These are phyloP conservation scores for Blastocystis sp. DNA, from an alignment of 352 stramenopile species.

Conservation along the genomic window DNA sequence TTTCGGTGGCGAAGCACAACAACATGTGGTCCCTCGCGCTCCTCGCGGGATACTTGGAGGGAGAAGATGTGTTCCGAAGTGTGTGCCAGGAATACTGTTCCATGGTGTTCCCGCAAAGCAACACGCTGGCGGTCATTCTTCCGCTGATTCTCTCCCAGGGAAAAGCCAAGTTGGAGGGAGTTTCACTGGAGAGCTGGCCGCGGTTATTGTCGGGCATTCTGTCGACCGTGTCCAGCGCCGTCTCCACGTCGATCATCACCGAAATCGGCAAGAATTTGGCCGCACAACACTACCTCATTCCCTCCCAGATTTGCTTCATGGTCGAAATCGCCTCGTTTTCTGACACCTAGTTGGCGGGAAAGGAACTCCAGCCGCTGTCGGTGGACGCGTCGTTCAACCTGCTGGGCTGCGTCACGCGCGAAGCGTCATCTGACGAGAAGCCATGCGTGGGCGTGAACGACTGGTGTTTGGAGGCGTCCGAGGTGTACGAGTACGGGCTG, in stretches of 20 bases:
- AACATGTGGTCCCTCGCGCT: slow-evolving; percentile 36
- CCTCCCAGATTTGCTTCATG: slow-evolving; percentile 61
- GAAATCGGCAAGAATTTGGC: slow-evolving; percentile 25
- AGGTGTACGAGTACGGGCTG: slow-evolving; percentile 62
- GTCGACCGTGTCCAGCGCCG: slow-evolving; percentile 9
- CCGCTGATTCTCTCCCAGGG: slow-evolving; percentile 43
- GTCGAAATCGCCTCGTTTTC: background rate
- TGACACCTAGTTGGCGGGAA: slow-evolving; percentile 18
- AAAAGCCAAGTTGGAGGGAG: background rate
- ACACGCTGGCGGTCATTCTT: slow-evolving; percentile 37
- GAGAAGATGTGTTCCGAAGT: slow-evolving; percentile 34
- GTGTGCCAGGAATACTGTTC: slow-evolving; percentile 24
- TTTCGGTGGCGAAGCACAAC: slow-evolving; percentile 16
- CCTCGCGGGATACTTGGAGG: slow-evolving; percentile 49
- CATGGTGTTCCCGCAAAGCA: slow-evolving; percentile 12
- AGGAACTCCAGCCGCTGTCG: slow-evolving; percentile 18
- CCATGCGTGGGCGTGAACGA: background rate
- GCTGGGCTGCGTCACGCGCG: slow-evolving; percentile 8
- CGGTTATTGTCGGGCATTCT: slow-evolving; percentile 50
- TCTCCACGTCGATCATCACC: background rate
- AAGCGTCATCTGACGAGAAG: background rate
- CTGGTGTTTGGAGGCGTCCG: slow-evolving; percentile 16
- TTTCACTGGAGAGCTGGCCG: background rate
- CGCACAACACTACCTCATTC: slow-evolving; percentile 19
- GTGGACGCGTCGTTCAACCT: slow-evolving; percentile 5